Percentiles rank a stretch among this genome's conserved stretches.
Evolutionary conservation across 768 basidiomycete genomes (phyloP).

Genomic region (Leccinum barrowsii): DNA sequence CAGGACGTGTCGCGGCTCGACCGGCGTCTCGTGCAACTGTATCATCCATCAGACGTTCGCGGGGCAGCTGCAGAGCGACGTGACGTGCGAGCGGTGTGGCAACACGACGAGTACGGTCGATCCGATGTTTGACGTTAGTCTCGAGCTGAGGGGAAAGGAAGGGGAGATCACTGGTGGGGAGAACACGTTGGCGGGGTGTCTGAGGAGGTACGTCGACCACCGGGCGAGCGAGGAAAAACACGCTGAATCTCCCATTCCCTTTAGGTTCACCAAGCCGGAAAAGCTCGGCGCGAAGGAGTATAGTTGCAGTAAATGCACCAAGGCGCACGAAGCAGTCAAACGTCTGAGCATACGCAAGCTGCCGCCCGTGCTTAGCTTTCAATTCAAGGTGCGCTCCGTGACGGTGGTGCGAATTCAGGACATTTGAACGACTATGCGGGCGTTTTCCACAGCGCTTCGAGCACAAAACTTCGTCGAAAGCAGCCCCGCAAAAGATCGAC

Average conservation of each 20-base stretch:
- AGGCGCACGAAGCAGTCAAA: conserved; percentile 76
- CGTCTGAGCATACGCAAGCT: conserved; percentile 80
- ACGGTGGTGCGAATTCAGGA: background rate
- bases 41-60: conserved; percentile 89
- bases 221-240: background rate
- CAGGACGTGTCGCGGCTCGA: conserved; percentile 66
- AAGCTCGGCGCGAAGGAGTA: conserved; percentile 81
- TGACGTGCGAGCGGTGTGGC: conserved; percentile 83
- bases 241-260: background rate
- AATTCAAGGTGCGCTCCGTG: conserved; percentile 66
- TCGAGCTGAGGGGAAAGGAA: conserved; percentile 67
- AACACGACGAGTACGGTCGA: conserved; percentile 78
- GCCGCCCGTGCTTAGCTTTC: conserved; percentile 88
- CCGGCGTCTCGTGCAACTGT: conserved; percentile 81
- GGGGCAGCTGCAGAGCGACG: conserved; percentile 83
- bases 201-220: conserved; percentile 53
- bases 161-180: conserved; percentile 45
- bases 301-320: conserved; percentile 78
- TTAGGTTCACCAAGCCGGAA: conserved; percentile 82
- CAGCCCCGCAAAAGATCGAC: conserved; percentile 81
- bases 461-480: conserved; percentile 72
- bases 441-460: conserved; percentile 72
- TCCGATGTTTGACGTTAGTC: conserved; percentile 86
- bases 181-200: conserved; percentile 69
- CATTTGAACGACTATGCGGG: background rate